Conservation (phyloP, 108 stramenopile genomes). For the Pseudonitzschia pungens region DNA sequence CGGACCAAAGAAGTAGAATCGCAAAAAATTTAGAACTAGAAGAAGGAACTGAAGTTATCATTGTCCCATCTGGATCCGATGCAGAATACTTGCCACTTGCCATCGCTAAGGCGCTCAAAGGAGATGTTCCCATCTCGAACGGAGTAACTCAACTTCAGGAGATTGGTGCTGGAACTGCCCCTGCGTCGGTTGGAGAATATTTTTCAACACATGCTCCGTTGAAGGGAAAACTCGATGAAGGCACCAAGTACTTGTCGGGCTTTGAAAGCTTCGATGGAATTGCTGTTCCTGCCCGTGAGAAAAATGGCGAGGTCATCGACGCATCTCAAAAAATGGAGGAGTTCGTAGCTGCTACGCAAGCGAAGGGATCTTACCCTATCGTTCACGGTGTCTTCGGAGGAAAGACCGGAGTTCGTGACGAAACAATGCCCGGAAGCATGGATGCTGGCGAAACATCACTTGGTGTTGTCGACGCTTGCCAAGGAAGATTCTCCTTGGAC, state of each 20-base stretch:
- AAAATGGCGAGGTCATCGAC: constrained; percentile 48
- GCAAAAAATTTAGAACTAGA: constrained; percentile 47
- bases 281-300: constrained; percentile 46
- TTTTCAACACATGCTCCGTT: constrained; percentile 71
- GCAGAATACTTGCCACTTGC: constrained; percentile 72
- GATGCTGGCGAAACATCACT: constrained; percentile 49
- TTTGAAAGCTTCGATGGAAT: constrained; percentile 53
- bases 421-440: constrained; percentile 54
- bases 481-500: constrained; percentile 60
- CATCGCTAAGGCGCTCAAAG: constrained; percentile 56
- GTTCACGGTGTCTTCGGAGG: constrained; percentile 76
- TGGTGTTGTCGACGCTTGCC: constrained; percentile 74
- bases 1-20: constrained; percentile 51
- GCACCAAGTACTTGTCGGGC: constrained; percentile 36
- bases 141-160: constrained; percentile 58
- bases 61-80: constrained; percentile 68
- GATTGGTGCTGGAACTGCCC: constrained; percentile 60
- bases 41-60: constrained; percentile 51
- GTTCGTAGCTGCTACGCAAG: constrained; percentile 20
- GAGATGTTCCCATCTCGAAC: constrained; percentile 45
- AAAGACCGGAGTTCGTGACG: constrained; percentile 68
- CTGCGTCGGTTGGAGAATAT: constrained; percentile 56
- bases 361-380: constrained; percentile 51
- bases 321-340: constrained; percentile 49
- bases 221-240: constrained; percentile 48